Base-by-base conservation (phyloP, 2,329 filamentous ascomycete species). In the Paraconiothyrium brasiliense region DNA sequence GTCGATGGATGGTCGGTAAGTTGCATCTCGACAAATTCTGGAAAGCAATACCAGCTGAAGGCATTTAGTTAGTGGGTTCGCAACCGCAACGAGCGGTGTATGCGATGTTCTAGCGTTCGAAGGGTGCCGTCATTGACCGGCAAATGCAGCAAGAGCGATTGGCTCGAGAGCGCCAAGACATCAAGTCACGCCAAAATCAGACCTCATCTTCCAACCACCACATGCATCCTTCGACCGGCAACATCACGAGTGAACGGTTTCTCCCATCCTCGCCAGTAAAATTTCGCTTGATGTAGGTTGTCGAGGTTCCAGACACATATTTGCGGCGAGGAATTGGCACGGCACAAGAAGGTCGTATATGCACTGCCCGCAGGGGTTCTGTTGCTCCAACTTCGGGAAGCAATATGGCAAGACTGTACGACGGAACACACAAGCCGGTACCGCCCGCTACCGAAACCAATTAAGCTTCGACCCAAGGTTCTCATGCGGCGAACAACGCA, bases 1-100 rank as follows among this genome's bases (percentile, higher is more conserved):
- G 58, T 34, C 63, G 66, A 11, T 56, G 51, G 11, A 63, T 30
- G 30, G 46, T 54, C 56, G 47, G 55, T 27, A 60, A 35, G 16
- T 66, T 41, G 39, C 56, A 50, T 37, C 62, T 64, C 20, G 67
- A 59, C 4, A 57, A 20, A 11, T 60, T 39, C n/a, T 61, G 41
- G 51, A 68, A 57, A 24, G 56, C 20, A 30, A 62, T 50, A 9
- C 62, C 57, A 6, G 59, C 32, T 47, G 60, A 62, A 60, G 66
- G 55, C 60, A 68, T 59, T 22, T 57, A 50, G 69, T 68, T 63
- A 70, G 67, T 54, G 62, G 67, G 57, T 32, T 52, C 59, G 54
- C 62, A 58, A 62, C 59, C 43, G 61, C 54, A 41, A 62, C 30
- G 20, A 54, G 50, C 54, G 55, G 24, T 51, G 58, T 48, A 62